Evolutionary conservation across 2,329 filamentous ascomycete species (phyloP).

Genomic region (Curvularia eragrostidis): DNA sequence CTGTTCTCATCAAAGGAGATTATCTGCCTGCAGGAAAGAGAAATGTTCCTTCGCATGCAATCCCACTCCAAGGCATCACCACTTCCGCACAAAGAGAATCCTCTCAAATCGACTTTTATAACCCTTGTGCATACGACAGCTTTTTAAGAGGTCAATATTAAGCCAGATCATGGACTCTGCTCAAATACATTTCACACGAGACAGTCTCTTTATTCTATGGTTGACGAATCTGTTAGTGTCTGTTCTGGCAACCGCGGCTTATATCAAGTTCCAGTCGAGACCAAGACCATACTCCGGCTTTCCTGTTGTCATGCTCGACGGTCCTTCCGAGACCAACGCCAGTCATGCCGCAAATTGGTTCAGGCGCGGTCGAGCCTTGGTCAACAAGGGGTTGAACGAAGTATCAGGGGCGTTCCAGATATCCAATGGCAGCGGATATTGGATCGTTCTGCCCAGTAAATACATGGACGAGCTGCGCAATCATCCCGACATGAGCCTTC

Average conservation of each 20-base stretch:
- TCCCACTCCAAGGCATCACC: not conserved
- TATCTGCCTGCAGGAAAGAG: constrained; percentile 5
- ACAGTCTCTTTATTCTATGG: constrained; percentile 1
- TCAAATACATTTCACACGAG: not conserved
- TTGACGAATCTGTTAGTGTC: constrained; percentile 3
- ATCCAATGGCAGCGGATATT: constrained; percentile 1
- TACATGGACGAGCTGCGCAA: constrained; percentile 7
- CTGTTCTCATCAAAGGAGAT: constrained; percentile 3
- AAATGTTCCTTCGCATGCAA: constrained; percentile 1
- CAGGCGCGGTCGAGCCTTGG: constrained; percentile 6
- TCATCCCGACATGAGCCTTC: constrained; percentile 7
- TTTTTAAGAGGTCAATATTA: not conserved
- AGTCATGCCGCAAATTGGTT: constrained; percentile 7
- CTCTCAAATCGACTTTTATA: constrained; percentile 1
- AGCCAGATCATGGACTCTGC: constrained; percentile 2
- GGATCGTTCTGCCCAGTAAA: constrained; percentile 6
- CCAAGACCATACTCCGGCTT: constrained; percentile 5
- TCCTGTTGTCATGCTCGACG: constrained; percentile 4
- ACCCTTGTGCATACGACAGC: not conserved
- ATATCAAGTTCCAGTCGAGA: constrained; percentile 4
- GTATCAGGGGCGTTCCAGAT: constrained; percentile 6
- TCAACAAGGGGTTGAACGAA: constrained; percentile 3
- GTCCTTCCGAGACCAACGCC: not conserved
- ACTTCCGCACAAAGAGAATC: constrained; percentile 7
- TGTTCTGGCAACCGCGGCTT: constrained; percentile 5